These are phyloP conservation scores for Dysphania ambrosioides DNA, from an alignment of 148 eudicot genomes.

Conservation along the genomic window DNA sequence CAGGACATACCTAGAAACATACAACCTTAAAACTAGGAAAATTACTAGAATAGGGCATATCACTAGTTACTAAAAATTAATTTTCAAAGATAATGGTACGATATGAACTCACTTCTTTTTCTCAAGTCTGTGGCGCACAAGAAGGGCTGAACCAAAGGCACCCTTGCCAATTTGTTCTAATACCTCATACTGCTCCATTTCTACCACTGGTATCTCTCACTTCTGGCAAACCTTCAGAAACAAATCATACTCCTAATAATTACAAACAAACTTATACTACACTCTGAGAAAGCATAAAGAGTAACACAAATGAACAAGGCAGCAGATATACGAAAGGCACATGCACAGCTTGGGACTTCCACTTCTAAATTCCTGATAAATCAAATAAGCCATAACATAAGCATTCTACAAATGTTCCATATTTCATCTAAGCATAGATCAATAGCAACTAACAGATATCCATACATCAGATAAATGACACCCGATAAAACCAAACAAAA, in stretches of 20 bases:
- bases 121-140: slow-evolving; percentile 82
- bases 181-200: slow-evolving; percentile 91
- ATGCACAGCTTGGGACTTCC: too few relatives aligned
- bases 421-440: too few relatives aligned
- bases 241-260: slow-evolving; percentile 24
- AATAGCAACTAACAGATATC: too few relatives aligned
- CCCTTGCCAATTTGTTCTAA: slow-evolving; percentile 95
- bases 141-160: slow-evolving; percentile 89
- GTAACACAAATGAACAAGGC: too few relatives aligned
- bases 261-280: slow-evolving; percentile 19
- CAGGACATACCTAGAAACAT: slow-evolving; percentile 68
- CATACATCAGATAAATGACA: neutral
- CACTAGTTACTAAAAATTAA: neutral
- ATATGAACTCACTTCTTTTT: slow-evolving; percentile 65
- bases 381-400: too few relatives aligned
- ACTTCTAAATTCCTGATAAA: too few relatives aligned
- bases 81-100: slow-evolving; percentile 8
- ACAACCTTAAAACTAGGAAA: slow-evolving; percentile 2
- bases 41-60: neutral
- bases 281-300: too few relatives aligned
- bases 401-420: too few relatives aligned
- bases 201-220: neutral
- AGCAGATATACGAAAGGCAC: too few relatives aligned
- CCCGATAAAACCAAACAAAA: neutral
- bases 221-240: slow-evolving; percentile 9